These are phyloP conservation scores for Leptographium galeiforme DNA, from an alignment of 2,329 filamentous ascomycete genomes.

Conservation along the genomic window DNA sequence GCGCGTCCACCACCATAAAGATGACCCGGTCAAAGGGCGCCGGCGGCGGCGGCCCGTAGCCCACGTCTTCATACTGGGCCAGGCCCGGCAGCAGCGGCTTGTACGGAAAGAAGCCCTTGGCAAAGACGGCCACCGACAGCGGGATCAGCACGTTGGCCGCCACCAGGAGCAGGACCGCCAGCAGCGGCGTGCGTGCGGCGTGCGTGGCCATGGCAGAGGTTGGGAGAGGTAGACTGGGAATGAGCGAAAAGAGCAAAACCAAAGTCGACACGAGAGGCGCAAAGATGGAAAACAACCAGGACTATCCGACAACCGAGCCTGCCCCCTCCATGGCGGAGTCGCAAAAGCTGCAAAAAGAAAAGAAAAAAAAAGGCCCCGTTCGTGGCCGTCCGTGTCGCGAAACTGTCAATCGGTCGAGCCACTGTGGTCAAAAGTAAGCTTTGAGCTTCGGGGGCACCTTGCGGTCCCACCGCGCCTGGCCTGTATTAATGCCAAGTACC, in stretches of 20 bases:
- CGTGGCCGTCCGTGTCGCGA: neutral
- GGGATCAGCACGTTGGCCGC: constrained; percentile 68
- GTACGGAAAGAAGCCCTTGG: constrained; percentile 91
- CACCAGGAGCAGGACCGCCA: constrained; percentile 33
- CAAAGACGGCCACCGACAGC: constrained; percentile 62
- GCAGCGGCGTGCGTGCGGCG: neutral
- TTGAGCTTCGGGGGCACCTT: neutral
- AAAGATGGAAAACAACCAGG: neutral
- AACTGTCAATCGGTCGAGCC: neutral
- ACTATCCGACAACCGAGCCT: neutral
- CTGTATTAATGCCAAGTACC: neutral
- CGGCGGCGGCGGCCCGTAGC: constrained; percentile 41
- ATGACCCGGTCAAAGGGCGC: constrained; percentile 78
- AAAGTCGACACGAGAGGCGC: neutral
- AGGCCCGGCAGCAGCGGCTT: constrained; percentile 85
- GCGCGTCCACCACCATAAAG: constrained; percentile 95
- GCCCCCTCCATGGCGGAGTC: neutral
- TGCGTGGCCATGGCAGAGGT: neutral
- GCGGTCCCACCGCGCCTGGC: neutral
- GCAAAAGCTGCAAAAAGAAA: neutral
- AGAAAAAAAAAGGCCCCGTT: neutral
- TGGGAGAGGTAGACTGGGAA: too few species aligned
- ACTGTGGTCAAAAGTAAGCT: neutral
- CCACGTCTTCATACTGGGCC: constrained; percentile 49
- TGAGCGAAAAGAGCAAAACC: neutral